Evolutionary conservation across 768 basidiomycete genomes (phyloP), one percentile per base, ranked within the genome.

Genomic region (Mycena leptocephala): DNA sequence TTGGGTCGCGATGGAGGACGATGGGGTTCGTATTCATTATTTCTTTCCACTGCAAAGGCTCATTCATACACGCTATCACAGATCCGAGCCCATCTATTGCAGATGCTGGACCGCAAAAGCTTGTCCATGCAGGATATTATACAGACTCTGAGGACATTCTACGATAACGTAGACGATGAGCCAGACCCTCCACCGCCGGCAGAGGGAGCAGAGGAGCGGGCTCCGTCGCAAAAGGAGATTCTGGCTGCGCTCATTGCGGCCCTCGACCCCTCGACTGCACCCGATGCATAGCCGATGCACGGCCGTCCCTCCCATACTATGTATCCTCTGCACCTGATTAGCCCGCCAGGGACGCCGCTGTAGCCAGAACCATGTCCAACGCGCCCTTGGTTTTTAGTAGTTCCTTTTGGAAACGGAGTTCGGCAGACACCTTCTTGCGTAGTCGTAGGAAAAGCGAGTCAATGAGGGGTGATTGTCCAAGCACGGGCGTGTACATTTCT

Each of bases 1-100:
- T 7, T 99, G 98, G 98, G 85, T 99, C 32, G 90, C 93, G 70
- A 97, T 99, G 97, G 98, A 99, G 85, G 98, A 99, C 79, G 98
- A 99, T 80, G 98, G 98, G 43, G 98, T 98, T 86, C 70, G 95
- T 85, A 58, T 30, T 64, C 71, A 58, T 59, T 33, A 48, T 67
- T 26, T 58, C 46, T 56, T 66, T 46, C 43, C 20, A 63, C 8
- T 1, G n/a, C 37, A 61, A 13, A 22, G 20, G 24, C 51, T 72
- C 58, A 64, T 61, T 58, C 20, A 30, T 39, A 61, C 46, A 72
- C 13, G n/a, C 48, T 33, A 26, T 35, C 20, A 39, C 80, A 99
- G 98, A 93, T 97, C 65, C 94, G 93, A 61, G 86, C 86, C 14
- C 98, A 99, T 84, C 87, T 93, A 9, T 83, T 89, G 67, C 91